Conservation (phyloP, 129 eudicot species). For the Erigeron canadensis region DNA sequence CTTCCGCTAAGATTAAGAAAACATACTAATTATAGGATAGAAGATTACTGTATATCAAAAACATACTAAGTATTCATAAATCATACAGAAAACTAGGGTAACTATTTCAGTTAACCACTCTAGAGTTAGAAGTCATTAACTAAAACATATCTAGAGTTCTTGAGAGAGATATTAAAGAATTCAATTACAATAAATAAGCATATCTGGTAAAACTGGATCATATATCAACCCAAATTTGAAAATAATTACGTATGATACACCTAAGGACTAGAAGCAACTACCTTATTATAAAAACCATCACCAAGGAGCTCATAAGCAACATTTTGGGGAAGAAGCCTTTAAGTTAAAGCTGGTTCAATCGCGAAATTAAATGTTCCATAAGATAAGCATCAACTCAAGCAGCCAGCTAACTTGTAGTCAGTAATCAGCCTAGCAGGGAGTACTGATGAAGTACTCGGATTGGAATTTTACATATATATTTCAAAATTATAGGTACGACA, state of each 20-base stretch:
- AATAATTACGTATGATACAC: neutral
- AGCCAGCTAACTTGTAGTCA: too few relatives aligned
- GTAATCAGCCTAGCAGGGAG: too few relatives aligned
- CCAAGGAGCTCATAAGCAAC: neutral
- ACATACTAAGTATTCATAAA: neutral
- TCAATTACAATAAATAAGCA: neutral
- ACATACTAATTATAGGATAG: neutral
- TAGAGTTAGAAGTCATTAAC: neutral
- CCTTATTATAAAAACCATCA: neutral
- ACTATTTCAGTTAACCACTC: neutral
- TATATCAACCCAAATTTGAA: neutral
- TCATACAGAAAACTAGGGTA: neutral
- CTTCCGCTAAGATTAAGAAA: neutral
- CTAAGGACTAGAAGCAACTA: slow-evolving; percentile 3
- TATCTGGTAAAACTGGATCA: slow-evolving; percentile 3
- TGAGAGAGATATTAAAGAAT: neutral
- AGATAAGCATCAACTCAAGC: neutral
- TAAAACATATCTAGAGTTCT: neutral
- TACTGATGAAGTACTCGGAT: too few relatives aligned
- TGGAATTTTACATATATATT: too few relatives aligned
- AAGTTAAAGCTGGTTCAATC: neutral
- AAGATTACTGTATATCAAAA: too few relatives aligned
- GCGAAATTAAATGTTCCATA: neutral
- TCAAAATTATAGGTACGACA: too few relatives aligned
- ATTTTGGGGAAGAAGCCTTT: neutral